Conservation (phyloP, 208 protist genomes). For the Crithidia fasciculata region DNA sequence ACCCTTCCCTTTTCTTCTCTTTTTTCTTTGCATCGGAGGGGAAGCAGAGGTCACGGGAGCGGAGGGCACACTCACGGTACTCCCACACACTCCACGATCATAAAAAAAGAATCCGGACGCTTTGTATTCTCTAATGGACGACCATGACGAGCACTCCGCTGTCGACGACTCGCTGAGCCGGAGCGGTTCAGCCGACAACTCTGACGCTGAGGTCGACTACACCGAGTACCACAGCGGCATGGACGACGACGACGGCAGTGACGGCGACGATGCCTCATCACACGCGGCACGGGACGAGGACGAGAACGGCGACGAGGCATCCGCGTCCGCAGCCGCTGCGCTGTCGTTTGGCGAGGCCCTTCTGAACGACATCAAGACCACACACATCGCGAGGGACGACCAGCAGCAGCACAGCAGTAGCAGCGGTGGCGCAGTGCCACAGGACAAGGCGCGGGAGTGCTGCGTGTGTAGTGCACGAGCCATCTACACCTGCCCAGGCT, state of each 20-base stretch:
- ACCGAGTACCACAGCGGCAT: not conserved
- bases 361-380: slow-evolving; percentile 31
- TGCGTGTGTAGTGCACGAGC: slow-evolving; percentile 66
- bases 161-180: slow-evolving; percentile 5
- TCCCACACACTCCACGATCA: too few species aligned
- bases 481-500: slow-evolving; percentile 83
- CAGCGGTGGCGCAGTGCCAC: too few species aligned
- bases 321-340: not conserved
- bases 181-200: not conserved
- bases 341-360: slow-evolving; percentile 38
- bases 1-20: slow-evolving; percentile 3
- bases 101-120: too few species aligned
- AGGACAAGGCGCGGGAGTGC: slow-evolving; percentile 33
- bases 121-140: too few species aligned
- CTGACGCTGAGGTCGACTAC: too few species aligned
- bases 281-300: not conserved
- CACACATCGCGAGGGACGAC: slow-evolving; percentile 5
- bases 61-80: too few species aligned
- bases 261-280: not conserved
- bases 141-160: not conserved
- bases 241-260: not conserved
- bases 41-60: too few species aligned
- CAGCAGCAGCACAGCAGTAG: not conserved
- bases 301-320: not conserved
- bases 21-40: not conserved